Percentiles rank a stretch among this genome's conserved stretches.
phyloP scores from a whole-genome alignment of 345 rosid species.

The Gynandropsis gynandra region DNA sequence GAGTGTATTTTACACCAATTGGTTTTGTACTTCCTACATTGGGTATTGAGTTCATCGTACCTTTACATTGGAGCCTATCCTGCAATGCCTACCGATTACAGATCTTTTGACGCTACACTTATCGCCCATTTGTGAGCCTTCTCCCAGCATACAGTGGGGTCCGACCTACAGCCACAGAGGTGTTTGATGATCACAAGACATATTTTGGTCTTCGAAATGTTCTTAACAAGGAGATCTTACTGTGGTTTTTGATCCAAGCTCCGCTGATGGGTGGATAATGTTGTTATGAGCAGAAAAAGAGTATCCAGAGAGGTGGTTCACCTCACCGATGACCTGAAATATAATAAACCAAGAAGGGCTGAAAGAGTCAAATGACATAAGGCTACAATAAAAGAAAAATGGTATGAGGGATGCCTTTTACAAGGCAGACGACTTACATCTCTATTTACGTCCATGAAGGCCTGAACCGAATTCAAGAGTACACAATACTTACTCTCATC shows the following conservation, averaged over 20 bases:
- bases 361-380: slow-evolving; percentile 8
- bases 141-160: slow-evolving; percentile 85
- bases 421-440: slow-evolving; percentile 52
- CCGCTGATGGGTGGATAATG: slow-evolving; percentile 68
- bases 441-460: slow-evolving; percentile 82
- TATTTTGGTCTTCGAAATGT: background rate
- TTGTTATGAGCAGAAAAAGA: slow-evolving; percentile 73
- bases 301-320: slow-evolving; percentile 75
- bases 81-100: slow-evolving; percentile 90
- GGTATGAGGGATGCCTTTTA: background rate
- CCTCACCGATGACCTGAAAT: slow-evolving; percentile 72
- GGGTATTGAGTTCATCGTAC: slow-evolving; percentile 30
- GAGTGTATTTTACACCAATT: background rate
- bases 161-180: slow-evolving; percentile 57
- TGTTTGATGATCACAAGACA: slow-evolving; percentile 5
- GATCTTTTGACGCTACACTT: slow-evolving; percentile 96
- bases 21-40: background rate
- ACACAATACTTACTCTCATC: slow-evolving; percentile 62
- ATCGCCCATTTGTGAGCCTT: slow-evolving; percentile 95
- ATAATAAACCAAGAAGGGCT: slow-evolving; percentile 3
- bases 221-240: slow-evolving; percentile 33
- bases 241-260: slow-evolving; percentile 85
- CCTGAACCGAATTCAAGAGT: slow-evolving; percentile 83
- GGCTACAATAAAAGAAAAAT: background rate
- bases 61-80: slow-evolving; percentile 96